Percentiles rank a stretch among this genome's conserved stretches.
phyloP scores from a whole-genome alignment of 306 rosid species.

The Pyrus betulifolia region DNA sequence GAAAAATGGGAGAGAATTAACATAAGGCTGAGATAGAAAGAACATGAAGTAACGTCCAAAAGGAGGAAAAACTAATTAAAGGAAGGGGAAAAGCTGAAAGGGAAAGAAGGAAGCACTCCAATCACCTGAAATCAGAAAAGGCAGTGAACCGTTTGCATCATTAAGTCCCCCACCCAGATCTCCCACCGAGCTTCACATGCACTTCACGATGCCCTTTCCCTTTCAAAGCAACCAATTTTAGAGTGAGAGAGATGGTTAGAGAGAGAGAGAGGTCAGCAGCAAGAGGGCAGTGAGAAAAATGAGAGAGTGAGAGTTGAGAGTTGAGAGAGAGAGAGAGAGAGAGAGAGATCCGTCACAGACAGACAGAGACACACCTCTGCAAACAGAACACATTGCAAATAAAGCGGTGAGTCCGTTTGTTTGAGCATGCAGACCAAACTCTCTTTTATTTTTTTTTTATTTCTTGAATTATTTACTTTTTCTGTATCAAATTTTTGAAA shows the following conservation, averaged over 20 bases:
- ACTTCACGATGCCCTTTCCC: constrained; percentile 49
- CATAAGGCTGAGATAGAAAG: constrained; percentile 26
- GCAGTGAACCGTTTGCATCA: constrained; percentile 39
- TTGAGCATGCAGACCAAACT: constrained; percentile 40
- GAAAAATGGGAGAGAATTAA: constrained; percentile 17
- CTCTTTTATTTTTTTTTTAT: not conserved
- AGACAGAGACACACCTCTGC: constrained; percentile 31
- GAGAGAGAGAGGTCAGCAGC: constrained; percentile 9
- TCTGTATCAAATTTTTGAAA: not conserved
- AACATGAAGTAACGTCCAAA: constrained; percentile 26
- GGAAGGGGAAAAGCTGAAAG: constrained; percentile 26
- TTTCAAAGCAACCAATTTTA: constrained; percentile 44
- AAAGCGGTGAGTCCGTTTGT: constrained; percentile 64
- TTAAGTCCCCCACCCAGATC: constrained; percentile 64
- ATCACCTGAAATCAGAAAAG: constrained; percentile 67
- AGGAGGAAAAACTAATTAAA: not conserved
- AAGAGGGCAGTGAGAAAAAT: not conserved
- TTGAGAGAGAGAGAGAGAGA: not conserved
- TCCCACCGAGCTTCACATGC: constrained; percentile 70
- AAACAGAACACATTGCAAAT: constrained; percentile 38
- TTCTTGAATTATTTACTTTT: too few species aligned
- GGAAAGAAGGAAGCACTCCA: constrained; percentile 16
- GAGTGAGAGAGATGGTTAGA: not conserved
- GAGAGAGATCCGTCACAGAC: constrained; percentile 67
- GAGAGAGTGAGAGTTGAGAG: not conserved